Percentiles rank a stretch among this genome's conserved stretches.
Conservation (phyloP, 2,329 filamentous ascomycete genomes). For the Hymenoscyphus infarciens region DNA sequence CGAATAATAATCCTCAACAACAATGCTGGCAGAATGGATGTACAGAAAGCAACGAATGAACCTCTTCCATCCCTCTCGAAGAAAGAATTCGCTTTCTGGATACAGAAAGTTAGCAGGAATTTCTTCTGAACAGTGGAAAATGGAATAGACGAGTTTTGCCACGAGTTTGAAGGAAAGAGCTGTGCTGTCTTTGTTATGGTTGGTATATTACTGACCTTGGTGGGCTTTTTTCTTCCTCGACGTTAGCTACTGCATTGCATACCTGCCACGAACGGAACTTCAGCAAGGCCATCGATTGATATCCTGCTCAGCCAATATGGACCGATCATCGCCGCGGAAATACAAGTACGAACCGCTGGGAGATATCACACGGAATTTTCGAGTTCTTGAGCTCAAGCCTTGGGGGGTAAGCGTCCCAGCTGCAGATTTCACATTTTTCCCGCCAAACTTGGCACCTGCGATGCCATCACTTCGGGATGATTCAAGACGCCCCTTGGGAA, state of each 20-base stretch:
- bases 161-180: background rate
- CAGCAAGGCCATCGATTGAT: background rate
- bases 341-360: background rate
- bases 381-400: background rate
- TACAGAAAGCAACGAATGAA: too few species aligned
- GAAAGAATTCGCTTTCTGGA: background rate
- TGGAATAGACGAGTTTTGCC: background rate
- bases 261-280: background rate
- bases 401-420: background rate
- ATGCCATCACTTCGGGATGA: background rate
- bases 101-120: background rate
- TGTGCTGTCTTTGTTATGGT: background rate
- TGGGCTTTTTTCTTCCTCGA: background rate
- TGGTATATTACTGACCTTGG: background rate
- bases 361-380: background rate
- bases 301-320: background rate
- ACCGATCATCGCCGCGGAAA: too few species aligned
- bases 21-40: too few species aligned
- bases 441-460: background rate
- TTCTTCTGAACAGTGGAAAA: background rate
- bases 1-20: too few species aligned
- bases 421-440: background rate
- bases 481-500: background rate
- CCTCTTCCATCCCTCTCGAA: background rate
- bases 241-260: background rate